Percentiles rank a stretch among this genome's conserved stretches.
These are phyloP conservation scores for Globisporangium carolinianum DNA, from an alignment of 352 stramenopile species.

Conservation along the genomic window DNA sequence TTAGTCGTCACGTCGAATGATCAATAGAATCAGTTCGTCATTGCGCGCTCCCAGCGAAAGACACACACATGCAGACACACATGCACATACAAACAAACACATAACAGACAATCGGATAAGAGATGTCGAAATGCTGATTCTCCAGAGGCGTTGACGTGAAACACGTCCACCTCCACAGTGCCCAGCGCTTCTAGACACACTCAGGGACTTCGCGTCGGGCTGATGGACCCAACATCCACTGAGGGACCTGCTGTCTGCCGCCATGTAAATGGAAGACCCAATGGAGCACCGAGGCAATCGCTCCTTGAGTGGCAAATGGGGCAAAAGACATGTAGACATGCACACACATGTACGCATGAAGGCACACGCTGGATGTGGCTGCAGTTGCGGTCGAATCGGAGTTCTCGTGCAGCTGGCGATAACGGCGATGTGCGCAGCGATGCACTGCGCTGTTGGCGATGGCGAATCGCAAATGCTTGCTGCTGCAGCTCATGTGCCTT, in stretches of 20 bases:
- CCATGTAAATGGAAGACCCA: constrained; percentile 63
- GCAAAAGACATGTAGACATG: constrained; percentile 18
- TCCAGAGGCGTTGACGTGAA: constrained; percentile 51
- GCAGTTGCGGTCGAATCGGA: background rate
- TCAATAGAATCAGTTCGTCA: constrained; percentile 31
- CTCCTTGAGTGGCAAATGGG: constrained; percentile 62
- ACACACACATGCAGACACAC: constrained; percentile 7
- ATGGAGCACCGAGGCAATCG: constrained; percentile 33
- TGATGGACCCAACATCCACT: constrained; percentile 76
- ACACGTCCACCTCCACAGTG: constrained; percentile 59
- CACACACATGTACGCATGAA: background rate
- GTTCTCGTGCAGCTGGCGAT: background rate
- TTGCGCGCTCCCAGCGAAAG: constrained; percentile 21
- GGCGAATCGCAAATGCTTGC: too few relatives aligned
- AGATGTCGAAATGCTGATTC: constrained; percentile 82
- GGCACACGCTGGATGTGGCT: background rate
- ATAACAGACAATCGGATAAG: background rate
- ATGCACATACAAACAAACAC: constrained; percentile 9
- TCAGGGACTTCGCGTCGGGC: constrained; percentile 63
- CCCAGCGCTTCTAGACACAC: constrained; percentile 64
- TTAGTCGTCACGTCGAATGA: constrained; percentile 19
- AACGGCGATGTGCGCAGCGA: background rate
- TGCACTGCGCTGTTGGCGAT: too few relatives aligned
- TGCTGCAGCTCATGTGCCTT: too few relatives aligned
- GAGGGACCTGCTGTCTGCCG: constrained; percentile 60